Base-by-base conservation (phyloP, 768 basidiomycete genomes). In the Kwoniella europaea region DNA sequence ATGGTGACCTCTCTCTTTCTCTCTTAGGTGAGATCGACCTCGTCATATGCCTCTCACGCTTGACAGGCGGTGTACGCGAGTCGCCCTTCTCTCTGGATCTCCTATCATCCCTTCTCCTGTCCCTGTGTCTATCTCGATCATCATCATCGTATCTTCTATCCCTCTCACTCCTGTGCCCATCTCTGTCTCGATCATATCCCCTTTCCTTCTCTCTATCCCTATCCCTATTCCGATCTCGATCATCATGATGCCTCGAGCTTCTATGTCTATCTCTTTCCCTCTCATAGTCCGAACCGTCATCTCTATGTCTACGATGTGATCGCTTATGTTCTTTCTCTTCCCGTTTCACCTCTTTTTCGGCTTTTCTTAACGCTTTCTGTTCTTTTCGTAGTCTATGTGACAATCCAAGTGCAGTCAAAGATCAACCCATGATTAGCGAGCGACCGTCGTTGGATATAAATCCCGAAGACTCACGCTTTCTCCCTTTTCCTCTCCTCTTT, bases 401-500 rank as follows among this genome's bases (percentile, higher is more conserved):
- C 6, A n/a, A 16, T 0, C 0, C 57, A 55, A 61, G 3, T 16
- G 18, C 18, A 12, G 35, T 22, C 2, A 20, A n/a, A n/a, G 1
- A 18, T 22, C 12, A 41, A 10, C 10, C 35, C 16, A 55, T 13
- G n/a, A n/a, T 7, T 41, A 53, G 41, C 27, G 43, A 20, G 3
- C n/a, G 13, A 15, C 60, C 53, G 42, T 18, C 50, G 43, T 18
- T 18, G 35, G 22, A 13, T 10, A 63, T 24, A 53, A 29, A 1
- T 22, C 16, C 70, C 20, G 4, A 1, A 18, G 10, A 72, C 82
- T 76, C 66, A 83, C 82, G 71, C 81, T 65, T 83, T 83, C 75
- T 78, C 76, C 59, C 74, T 63, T 57, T 60, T 72, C 67, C 70
- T 76, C 74, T 79, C 78, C 63, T 83, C 81, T 44, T 75, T 80